Evolutionary conservation across 257 asterid genomes (phyloP).

Genomic region (Thymus quinquecostatus): DNA sequence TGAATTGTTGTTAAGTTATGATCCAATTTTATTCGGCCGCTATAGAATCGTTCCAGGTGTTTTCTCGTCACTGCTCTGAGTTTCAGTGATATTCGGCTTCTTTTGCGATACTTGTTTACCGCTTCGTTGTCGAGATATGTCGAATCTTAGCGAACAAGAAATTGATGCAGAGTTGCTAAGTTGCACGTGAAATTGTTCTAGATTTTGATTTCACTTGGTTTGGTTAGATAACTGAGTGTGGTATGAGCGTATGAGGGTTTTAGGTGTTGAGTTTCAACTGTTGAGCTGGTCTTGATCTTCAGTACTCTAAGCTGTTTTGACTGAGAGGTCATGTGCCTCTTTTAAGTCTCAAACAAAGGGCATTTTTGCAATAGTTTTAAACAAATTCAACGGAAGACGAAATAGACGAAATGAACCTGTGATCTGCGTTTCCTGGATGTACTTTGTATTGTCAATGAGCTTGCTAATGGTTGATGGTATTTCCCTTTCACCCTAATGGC

Average conservation of each 20-base stretch:
- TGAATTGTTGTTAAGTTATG: slow-evolving; percentile 7
- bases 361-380: neutral
- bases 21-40: slow-evolving; percentile 5
- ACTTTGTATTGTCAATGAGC: neutral
- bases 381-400: neutral
- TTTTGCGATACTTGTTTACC: neutral
- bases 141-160: neutral
- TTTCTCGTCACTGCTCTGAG: neutral
- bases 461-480: neutral
- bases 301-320: neutral
- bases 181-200: slow-evolving; percentile 18
- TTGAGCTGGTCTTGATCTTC: neutral
- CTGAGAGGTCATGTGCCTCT: neutral
- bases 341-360: slow-evolving; percentile 6
- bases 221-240: neutral
- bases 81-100: neutral
- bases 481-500: neutral
- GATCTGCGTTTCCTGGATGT: neutral
- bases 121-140: neutral
- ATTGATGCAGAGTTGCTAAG: slow-evolving; percentile 11
- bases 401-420: neutral
- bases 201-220: slow-evolving; percentile 25
- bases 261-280: neutral
- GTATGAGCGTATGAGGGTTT: neutral
- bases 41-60: neutral